Conservation (phyloP, 2,329 filamentous ascomycete species). For the Neopestalotiopsis rosae region DNA sequence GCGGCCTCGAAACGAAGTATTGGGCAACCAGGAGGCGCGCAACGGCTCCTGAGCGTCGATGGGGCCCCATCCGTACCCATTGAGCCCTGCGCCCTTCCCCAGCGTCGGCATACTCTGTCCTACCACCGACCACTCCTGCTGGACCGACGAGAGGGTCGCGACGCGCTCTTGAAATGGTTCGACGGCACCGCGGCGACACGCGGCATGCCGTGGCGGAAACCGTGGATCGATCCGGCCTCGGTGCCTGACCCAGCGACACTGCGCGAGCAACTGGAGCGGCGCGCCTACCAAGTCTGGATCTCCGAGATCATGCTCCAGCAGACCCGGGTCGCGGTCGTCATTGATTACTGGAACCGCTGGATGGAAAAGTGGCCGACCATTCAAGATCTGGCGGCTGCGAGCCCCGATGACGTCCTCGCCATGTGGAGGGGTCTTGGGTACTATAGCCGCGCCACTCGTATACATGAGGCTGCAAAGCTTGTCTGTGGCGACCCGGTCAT, state of each 20-base stretch:
- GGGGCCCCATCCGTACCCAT: background rate
- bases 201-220: conserved; percentile 65
- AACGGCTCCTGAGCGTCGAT: conserved; percentile 28
- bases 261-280: conserved; percentile 50
- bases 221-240: conserved; percentile 54
- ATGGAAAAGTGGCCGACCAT: conserved; percentile 66
- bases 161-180: conserved; percentile 56
- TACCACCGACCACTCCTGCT: conserved; percentile 60
- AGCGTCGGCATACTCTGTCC: conserved; percentile 39
- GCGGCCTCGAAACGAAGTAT: background rate
- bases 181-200: conserved; percentile 51
- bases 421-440: conserved; percentile 68
- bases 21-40: conserved; percentile 20
- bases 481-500: conserved; percentile 49
- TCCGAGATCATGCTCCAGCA: conserved; percentile 73
- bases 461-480: conserved; percentile 60
- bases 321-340: conserved; percentile 65
- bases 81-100: conserved; percentile 29
- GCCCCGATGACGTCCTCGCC: conserved; percentile 59
- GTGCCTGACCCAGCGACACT: conserved; percentile 38
- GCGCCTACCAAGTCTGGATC: conserved; percentile 71
- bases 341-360: conserved; percentile 69
- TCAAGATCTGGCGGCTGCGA: conserved; percentile 57
- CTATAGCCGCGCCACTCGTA: conserved; percentile 66
- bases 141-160: conserved; percentile 39